These are phyloP conservation scores for Ilyonectria mors-panacis DNA, from an alignment of 2,329 filamentous ascomycete genomes.

Conservation along the genomic window DNA sequence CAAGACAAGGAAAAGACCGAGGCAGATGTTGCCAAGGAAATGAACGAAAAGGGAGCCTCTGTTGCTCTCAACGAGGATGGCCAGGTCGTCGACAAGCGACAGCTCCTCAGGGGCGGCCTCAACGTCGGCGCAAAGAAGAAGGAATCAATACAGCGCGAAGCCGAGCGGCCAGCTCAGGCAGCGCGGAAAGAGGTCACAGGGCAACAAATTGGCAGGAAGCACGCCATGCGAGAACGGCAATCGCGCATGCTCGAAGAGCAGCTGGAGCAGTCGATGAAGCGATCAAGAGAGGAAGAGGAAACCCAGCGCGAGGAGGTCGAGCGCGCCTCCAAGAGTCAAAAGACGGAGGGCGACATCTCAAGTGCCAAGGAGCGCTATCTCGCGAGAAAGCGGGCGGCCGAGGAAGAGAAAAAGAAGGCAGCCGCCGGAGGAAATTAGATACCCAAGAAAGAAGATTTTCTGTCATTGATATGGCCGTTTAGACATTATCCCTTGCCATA, in stretches of 20 bases:
- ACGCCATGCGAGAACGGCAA: conserved; percentile 82
- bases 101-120: conserved; percentile 81
- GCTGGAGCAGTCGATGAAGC: conserved; percentile 80
- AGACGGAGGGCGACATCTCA: conserved; percentile 82
- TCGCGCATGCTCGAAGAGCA: conserved; percentile 85
- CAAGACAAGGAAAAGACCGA: conserved; percentile 72
- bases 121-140: conserved; percentile 79
- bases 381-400: conserved; percentile 81
- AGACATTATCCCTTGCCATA: conserved; percentile 34
- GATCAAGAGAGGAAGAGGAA: conserved; percentile 77
- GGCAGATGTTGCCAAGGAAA: conserved; percentile 75
- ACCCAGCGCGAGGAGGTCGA: conserved; percentile 75
- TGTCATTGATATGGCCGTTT: conserved; percentile 35
- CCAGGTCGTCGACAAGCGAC: conserved; percentile 86
- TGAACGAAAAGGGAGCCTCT: conserved; percentile 72
- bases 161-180: conserved; percentile 44
- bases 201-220: conserved; percentile 65
- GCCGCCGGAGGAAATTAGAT: conserved; percentile 50
- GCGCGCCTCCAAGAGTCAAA: conserved; percentile 79
- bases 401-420: conserved; percentile 74
- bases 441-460: conserved; percentile 46
- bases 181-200: conserved; percentile 58
- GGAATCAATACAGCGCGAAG: conserved; percentile 52
- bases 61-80: conserved; percentile 86
- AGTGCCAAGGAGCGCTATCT: conserved; percentile 86